Conservation (phyloP, 139 green algal species). For the Penium margaritaceum region DNA sequence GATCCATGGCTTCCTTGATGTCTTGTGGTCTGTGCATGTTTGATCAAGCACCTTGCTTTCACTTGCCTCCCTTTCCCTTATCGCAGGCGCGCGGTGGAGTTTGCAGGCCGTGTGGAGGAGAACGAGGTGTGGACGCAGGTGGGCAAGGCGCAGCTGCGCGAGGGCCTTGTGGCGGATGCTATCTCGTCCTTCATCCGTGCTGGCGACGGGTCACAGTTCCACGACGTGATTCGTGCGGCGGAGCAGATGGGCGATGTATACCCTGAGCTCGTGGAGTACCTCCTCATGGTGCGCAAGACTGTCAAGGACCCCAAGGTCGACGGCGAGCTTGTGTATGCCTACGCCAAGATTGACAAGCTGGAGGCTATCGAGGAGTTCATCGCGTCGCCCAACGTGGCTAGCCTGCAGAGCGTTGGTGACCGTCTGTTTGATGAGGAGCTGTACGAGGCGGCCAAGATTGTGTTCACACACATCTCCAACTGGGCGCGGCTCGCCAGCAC, state of each 20-base stretch:
- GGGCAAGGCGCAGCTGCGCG: slow-evolving; percentile 78
- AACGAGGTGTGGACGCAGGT: slow-evolving; percentile 83
- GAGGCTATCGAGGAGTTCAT: slow-evolving; percentile 91
- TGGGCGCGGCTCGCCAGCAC: slow-evolving; percentile 82
- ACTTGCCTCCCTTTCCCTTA: no score
- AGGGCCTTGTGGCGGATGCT: slow-evolving; percentile 65
- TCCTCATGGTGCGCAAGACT: slow-evolving; percentile 95
- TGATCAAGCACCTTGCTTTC: slow-evolving; percentile 68
- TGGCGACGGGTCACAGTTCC: slow-evolving; percentile 63
- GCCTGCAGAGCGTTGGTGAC: slow-evolving; percentile 59
- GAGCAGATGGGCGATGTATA: slow-evolving; percentile 54
- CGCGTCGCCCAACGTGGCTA: slow-evolving; percentile 64
- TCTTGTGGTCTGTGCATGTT: background rate
- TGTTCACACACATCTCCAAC: slow-evolving; percentile 91
- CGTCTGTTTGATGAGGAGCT: slow-evolving; percentile 78
- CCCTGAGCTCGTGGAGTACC: slow-evolving; percentile 87
- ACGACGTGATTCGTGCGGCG: slow-evolving; percentile 63
- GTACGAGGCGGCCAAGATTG: slow-evolving; percentile 84
- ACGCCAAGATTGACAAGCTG: slow-evolving; percentile 79
- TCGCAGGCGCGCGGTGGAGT: slow-evolving; percentile 49
- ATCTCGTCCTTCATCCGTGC: slow-evolving; percentile 84
- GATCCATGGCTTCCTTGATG: no score
- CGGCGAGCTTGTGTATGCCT: slow-evolving; percentile 91
- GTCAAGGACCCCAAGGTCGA: slow-evolving; percentile 82
- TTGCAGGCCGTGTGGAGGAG: slow-evolving; percentile 43